These are phyloP conservation scores for Tylopilus rubrobrunneus DNA, from an alignment of 768 basidiomycete genomes.

Conservation along the genomic window DNA sequence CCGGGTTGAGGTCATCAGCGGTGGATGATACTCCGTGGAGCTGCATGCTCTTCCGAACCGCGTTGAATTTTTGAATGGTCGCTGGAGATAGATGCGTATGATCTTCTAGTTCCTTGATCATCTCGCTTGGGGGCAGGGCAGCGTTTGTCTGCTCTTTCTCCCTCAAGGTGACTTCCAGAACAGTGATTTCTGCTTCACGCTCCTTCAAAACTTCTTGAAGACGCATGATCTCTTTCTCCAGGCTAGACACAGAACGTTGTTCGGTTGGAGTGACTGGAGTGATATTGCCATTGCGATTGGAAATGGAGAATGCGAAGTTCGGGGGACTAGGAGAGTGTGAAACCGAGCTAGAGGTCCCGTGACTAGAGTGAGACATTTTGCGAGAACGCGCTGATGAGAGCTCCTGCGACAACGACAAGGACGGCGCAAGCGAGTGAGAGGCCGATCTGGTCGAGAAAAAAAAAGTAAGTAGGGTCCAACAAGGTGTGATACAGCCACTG, in stretches of 20 bases:
- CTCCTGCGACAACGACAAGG: slow-evolving; percentile 97
- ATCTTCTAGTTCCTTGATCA: slow-evolving; percentile 17
- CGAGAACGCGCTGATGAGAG: slow-evolving; percentile 84
- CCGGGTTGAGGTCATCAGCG: slow-evolving; percentile 28
- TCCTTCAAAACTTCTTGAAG: slow-evolving; percentile 89
- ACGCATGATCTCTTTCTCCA: slow-evolving; percentile 95
- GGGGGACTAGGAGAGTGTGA: slow-evolving; percentile 59
- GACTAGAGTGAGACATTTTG: slow-evolving; percentile 76
- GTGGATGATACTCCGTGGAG: slow-evolving; percentile 37
- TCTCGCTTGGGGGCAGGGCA: neutral
- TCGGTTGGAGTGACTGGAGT: slow-evolving; percentile 29
- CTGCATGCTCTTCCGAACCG: slow-evolving; percentile 66
- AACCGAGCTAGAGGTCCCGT: slow-evolving; percentile 63
- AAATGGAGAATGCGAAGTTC: slow-evolving; percentile 55
- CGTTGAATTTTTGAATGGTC: slow-evolving; percentile 71
- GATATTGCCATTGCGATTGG: slow-evolving; percentile 31
- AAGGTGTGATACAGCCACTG: slow-evolving; percentile 2
- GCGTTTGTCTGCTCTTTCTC: slow-evolving; percentile 29
- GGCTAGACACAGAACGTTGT: slow-evolving; percentile 77
- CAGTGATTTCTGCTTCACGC: slow-evolving; percentile 84
- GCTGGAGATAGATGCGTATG: slow-evolving; percentile 56
- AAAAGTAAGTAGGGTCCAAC: slow-evolving; percentile 5
- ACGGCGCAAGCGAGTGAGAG: slow-evolving; percentile 91
- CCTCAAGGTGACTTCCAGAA: slow-evolving; percentile 57
- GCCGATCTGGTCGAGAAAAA: slow-evolving; percentile 58